A percentile compares a stretch with the other conserved stretches of the same genome.
These are phyloP conservation scores for Nemania sp. DNA, from an alignment of 2,329 filamentous ascomycete species.

Conservation along the genomic window DNA sequence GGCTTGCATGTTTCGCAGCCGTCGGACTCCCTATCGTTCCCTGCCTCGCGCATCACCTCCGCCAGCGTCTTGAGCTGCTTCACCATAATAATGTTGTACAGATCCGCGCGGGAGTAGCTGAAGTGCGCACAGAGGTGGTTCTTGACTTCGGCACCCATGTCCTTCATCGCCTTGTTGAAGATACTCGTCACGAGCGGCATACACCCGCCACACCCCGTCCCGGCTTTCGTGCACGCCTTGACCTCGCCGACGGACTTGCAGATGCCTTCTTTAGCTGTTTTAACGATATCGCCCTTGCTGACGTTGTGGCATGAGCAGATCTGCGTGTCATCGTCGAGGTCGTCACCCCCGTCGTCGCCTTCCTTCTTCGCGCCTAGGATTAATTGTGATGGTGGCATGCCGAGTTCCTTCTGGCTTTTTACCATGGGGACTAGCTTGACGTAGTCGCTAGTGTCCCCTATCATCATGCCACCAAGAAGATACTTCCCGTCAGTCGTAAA, in stretches of 20 bases:
- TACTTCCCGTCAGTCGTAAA: slow-evolving; percentile 93
- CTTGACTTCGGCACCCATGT: slow-evolving; percentile 87
- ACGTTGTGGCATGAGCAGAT: slow-evolving; percentile 96
- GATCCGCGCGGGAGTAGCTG: slow-evolving; percentile 82
- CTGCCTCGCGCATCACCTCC: slow-evolving; percentile 82
- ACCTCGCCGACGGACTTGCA: slow-evolving; percentile 86
- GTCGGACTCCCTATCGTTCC: slow-evolving; percentile 76
- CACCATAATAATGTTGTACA: slow-evolving; percentile 90
- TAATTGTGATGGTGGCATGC: slow-evolving; percentile 82
- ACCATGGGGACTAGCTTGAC: slow-evolving; percentile 90
- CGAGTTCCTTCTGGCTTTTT: slow-evolving; percentile 82
- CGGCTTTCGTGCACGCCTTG: slow-evolving; percentile 91
- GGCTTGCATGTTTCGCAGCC: slow-evolving; percentile 93
- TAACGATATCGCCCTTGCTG: slow-evolving; percentile 82
- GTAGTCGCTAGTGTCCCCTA: slow-evolving; percentile 91
- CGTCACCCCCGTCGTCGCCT: slow-evolving; percentile 79
- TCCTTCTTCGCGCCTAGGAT: slow-evolving; percentile 82
- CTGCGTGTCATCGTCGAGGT: slow-evolving; percentile 86
- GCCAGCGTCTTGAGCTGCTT: slow-evolving; percentile 79
- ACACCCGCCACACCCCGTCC: slow-evolving; percentile 90
- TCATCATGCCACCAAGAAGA: slow-evolving; percentile 96
- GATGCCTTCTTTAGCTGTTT: slow-evolving; percentile 77
- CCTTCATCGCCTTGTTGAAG: slow-evolving; percentile 88
- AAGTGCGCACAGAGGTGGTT: slow-evolving; percentile 91
- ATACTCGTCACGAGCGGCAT: slow-evolving; percentile 90